Evolutionary conservation across 257 asterid genomes (phyloP).

Genomic region (Plantago elongata): DNA sequence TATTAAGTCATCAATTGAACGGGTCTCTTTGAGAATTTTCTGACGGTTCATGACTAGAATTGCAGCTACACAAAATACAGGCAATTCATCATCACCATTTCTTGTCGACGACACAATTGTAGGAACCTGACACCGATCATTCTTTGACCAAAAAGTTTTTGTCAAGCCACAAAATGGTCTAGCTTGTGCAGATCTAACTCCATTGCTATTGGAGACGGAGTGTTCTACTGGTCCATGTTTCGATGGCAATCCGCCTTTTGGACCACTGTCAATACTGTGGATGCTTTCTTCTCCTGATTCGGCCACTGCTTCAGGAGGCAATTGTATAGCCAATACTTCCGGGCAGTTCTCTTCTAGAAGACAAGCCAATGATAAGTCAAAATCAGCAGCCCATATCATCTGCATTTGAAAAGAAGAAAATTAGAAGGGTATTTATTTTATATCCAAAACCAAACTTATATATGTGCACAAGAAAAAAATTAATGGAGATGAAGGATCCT

Average conservation of each 20-base stretch:
- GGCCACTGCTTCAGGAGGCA: conserved; percentile 47
- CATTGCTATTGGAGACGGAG: conserved; percentile 48
- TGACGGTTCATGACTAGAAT: conserved; percentile 89
- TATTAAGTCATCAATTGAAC: conserved; percentile 84
- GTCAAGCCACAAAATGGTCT: conserved; percentile 89
- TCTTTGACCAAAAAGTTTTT: conserved; percentile 73
- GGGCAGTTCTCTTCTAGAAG: conserved; percentile 70
- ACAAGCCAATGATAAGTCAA: conserved; percentile 60
- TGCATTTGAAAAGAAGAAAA: conserved; percentile 30
- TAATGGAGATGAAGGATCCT: background rate
- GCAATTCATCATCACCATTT: conserved; percentile 83
- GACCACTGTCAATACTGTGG: conserved; percentile 33
- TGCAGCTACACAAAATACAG: conserved; percentile 95
- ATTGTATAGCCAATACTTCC: conserved; percentile 58
- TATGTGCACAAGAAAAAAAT: conserved; percentile 4
- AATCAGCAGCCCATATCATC: conserved; percentile 99
- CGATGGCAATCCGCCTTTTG: conserved; percentile 37
- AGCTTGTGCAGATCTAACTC: conserved; percentile 43
- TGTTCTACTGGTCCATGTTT: conserved; percentile 44
- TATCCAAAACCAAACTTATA: background rate
- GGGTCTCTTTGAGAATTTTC: conserved; percentile 71
- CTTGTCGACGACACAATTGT: conserved; percentile 49
- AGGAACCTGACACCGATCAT: conserved; percentile 44
- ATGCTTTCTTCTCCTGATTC: conserved; percentile 56
- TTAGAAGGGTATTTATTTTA: conserved; percentile 5